Percentiles rank a stretch among this genome's conserved stretches.
These are phyloP conservation scores for Picea engelmannii DNA, from an alignment of 83 land plant genomes.

Conservation along the genomic window DNA sequence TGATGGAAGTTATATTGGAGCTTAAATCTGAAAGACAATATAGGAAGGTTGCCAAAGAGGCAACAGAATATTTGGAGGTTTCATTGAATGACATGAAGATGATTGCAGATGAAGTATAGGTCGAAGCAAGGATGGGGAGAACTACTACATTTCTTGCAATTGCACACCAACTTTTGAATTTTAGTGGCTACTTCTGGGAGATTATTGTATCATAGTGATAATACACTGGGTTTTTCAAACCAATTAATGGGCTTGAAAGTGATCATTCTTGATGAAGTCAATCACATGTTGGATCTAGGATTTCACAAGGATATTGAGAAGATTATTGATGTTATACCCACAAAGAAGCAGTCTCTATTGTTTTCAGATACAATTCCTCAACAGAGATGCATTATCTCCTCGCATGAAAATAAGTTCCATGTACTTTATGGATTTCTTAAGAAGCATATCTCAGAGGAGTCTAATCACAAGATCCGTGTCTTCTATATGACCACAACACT, in stretches of 20 bases:
- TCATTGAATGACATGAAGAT: neutral
- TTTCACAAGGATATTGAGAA: slow-evolving; percentile 76
- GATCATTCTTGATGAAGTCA: slow-evolving; percentile 88
- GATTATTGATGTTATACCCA: slow-evolving; percentile 77
- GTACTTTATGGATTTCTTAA: slow-evolving; percentile 62
- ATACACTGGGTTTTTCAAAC: no score
- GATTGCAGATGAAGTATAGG: neutral
- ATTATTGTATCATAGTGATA: slow-evolving; percentile 82
- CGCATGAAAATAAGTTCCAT: slow-evolving; percentile 68
- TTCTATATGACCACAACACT: no score
- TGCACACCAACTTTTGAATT: no score
- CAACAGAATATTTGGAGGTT: neutral
- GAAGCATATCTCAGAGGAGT: slow-evolving; percentile 49
- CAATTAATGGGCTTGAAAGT: slow-evolving; percentile 34
- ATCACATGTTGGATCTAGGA: slow-evolving; percentile 80
- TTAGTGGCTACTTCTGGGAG: slow-evolving; percentile 68
- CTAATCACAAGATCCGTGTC: slow-evolving; percentile 64
- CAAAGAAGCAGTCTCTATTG: slow-evolving; percentile 74
- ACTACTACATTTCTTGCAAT: no score
- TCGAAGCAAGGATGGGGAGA: no score
- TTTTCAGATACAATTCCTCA: slow-evolving; percentile 86
- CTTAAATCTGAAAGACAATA: neutral
- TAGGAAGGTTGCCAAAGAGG: neutral
- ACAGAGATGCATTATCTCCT: slow-evolving; percentile 60
- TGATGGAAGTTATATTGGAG: neutral